Conservation (phyloP, 108 stramenopile species). For the Stephanodiscus triporus region DNA sequence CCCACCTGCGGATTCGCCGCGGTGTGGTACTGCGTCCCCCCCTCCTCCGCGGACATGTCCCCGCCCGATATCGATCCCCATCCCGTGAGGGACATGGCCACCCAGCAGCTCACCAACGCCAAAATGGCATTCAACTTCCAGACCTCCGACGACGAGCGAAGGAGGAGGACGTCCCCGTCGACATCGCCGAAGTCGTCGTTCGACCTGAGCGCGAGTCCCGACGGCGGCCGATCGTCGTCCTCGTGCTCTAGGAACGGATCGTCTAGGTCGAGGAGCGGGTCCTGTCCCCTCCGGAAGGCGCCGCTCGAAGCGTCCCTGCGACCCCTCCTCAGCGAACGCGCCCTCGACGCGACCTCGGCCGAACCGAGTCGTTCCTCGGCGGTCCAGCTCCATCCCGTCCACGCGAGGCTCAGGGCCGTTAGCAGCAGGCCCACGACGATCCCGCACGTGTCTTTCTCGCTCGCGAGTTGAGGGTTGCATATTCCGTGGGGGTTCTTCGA, state of each 20-base stretch:
- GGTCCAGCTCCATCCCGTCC: conserved; percentile 80
- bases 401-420: conserved; percentile 79
- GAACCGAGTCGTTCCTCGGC: conserved; percentile 55
- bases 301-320: conserved; percentile 7
- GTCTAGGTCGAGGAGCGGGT: conserved; percentile 65
- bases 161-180: conserved; percentile 17
- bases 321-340: conserved; percentile 32
- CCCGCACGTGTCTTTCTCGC: conserved; percentile 68
- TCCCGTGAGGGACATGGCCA: conserved; percentile 92
- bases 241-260: conserved; percentile 71
- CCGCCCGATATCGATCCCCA: conserved; percentile 79
- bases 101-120: conserved; percentile 79
- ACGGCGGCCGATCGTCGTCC: conserved; percentile 60
- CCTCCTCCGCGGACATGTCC: conserved; percentile 26
- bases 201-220: conserved; percentile 64
- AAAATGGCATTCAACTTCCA: conserved; percentile 93
- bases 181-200: conserved; percentile 3
- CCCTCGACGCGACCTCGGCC: conserved; percentile 46
- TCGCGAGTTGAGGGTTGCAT: conserved; percentile 86
- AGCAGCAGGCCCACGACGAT: conserved; percentile 78
- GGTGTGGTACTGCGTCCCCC: conserved; percentile 53
- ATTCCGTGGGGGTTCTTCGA: conserved; percentile 74
- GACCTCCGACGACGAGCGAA: conserved; percentile 41
- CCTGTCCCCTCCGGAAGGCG: conserved; percentile 41
- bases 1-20: conserved; percentile 88